Base-by-base conservation (phyloP, 306 rosid genomes). In the Rosa lucieae region DNA sequence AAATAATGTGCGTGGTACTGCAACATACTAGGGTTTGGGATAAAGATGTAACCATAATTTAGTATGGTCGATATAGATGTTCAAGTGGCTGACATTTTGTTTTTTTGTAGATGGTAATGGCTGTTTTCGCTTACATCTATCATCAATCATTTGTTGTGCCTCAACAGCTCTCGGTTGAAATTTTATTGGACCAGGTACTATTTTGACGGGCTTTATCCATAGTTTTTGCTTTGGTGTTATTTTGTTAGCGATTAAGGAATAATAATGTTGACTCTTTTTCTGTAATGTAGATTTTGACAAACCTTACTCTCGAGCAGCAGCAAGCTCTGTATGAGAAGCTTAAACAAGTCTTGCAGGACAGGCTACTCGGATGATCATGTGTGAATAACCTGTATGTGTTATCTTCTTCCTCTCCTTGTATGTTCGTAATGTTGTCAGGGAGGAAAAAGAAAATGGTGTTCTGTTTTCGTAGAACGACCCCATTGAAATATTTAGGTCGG, bases 61-160 rank as follows among this genome's bases (percentile, higher is more conserved):
- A 15, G 2, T 14, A 1, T 40, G 37, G 37, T 32, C 0, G 37
- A 12, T 48, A 5, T 13, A 37, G 37, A 17, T 15, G 35, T 4
- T n/a, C 26, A 53, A 18, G 43, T 10, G 49, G 70, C 75, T 61
- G 47, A 23, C 56, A 40, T 44, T 32, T 59, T 78, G 52, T 80
- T 80, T 72, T 35, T 47, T 21, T 88, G 94, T 73, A 96, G 99
- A 96, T 96, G 99, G 91, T 96, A 75, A 96, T 96, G 98, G 99
- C 99, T 0, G 97, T 96, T 49, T 96, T 96, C 82, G 96, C 99
- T 17, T 96, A 90, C 74, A 93, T 93, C 77, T 96, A 96, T 87
- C 99, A 90, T 77, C 98, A 93, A 82, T 93, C 99, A 23, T 96
- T 96, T 80, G 85, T 96, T 55, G 92, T 89, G 81, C 82, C 86